Conservation (phyloP, 2,329 filamentous ascomycete genomes). For the Hypoxylon sp. region DNA sequence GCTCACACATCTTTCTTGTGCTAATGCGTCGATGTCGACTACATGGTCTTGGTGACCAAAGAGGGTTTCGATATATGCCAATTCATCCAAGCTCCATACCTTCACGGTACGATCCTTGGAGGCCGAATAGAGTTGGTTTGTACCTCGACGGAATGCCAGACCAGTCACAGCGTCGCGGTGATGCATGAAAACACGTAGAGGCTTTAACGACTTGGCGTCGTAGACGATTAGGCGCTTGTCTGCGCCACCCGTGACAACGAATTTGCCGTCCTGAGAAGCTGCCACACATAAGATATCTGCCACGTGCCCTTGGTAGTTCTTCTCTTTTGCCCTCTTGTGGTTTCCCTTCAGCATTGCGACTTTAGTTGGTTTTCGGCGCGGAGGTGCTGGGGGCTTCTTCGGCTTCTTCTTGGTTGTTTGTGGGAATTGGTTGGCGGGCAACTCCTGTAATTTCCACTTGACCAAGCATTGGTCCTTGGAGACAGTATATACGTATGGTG, state of each 20-base stretch:
- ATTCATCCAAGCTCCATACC: constrained; percentile 91
- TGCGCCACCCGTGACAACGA: constrained; percentile 88
- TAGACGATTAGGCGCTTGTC: constrained; percentile 90
- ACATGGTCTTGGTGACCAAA: constrained; percentile 97
- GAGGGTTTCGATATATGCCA: constrained; percentile 90
- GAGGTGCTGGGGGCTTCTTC: constrained; percentile 71
- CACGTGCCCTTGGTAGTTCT: constrained; percentile 81
- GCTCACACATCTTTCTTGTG: constrained; percentile 89
- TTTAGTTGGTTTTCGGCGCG: constrained; percentile 73
- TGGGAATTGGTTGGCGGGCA: constrained; percentile 72
- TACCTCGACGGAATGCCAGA: constrained; percentile 86
- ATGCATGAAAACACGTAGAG: constrained; percentile 87
- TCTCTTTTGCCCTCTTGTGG: constrained; percentile 72
- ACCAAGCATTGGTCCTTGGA: constrained; percentile 87
- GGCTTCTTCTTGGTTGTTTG: constrained; percentile 72
- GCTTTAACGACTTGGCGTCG: constrained; percentile 83
- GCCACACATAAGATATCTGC: constrained; percentile 86
- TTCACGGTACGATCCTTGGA: constrained; percentile 95
- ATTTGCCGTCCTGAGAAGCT: constrained; percentile 90
- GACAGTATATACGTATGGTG: constrained; percentile 88
- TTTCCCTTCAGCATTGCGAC: constrained; percentile 75
- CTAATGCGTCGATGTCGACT: constrained; percentile 84
- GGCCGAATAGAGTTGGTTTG: constrained; percentile 92
- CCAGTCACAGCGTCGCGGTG: constrained; percentile 91
- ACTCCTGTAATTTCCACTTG: constrained; percentile 88